Conservation (phyloP, 768 basidiomycete species). For the Mycena kentingensis region DNA sequence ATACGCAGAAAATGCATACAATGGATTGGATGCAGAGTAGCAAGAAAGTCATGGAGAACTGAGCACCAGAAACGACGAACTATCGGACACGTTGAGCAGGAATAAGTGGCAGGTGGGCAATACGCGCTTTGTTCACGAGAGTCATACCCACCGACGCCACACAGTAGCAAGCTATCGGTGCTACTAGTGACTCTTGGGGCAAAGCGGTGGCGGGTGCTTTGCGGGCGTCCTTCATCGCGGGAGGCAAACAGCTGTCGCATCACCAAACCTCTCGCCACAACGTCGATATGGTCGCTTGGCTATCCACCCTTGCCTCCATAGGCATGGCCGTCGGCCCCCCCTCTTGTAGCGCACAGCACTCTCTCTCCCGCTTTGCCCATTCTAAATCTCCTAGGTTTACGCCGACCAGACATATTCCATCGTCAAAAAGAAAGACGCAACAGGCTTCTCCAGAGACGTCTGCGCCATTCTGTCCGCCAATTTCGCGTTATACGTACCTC, state of each 20-base stretch:
- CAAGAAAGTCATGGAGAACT: constrained; percentile 97
- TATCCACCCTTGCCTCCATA: constrained; percentile 67
- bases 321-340: constrained; percentile 88
- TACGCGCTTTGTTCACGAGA: constrained; percentile 85
- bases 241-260: too few relatives aligned
- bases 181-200: constrained; percentile 50
- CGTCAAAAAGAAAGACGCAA: constrained; percentile 75
- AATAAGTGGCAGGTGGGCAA: neutral
- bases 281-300: constrained; percentile 60
- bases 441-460: constrained; percentile 84
- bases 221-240: too few relatives aligned
- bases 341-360: neutral
- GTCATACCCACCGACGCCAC: constrained; percentile 96
- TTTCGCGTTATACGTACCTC: neutral
- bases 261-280: too few relatives aligned
- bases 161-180: constrained; percentile 88
- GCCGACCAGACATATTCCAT: constrained; percentile 84
- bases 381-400: constrained; percentile 55
- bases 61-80: constrained; percentile 91
- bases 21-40: constrained; percentile 87
- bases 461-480: constrained; percentile 74
- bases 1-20: constrained; percentile 83
- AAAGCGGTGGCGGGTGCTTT: too few relatives aligned
- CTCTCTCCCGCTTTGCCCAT: neutral
- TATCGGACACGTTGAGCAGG: constrained; percentile 30